Evolutionary conservation across 1,284 basidiomycete genomes (phyloP), one percentile per base, ranked within the genome.

Genomic region (Puccinia novopanici): DNA sequence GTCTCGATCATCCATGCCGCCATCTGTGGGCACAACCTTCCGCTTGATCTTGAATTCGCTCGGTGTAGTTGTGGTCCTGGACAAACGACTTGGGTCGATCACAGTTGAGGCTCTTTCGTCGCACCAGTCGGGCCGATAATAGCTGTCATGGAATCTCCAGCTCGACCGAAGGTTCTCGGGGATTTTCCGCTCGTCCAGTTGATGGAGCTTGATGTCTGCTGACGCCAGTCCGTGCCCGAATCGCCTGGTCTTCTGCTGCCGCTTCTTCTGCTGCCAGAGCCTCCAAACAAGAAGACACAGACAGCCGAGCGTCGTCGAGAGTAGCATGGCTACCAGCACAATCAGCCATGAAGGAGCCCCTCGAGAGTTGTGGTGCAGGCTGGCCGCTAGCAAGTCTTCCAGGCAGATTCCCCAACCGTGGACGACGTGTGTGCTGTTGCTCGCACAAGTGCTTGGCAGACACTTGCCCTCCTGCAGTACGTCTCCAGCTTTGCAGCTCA

Each of bases 31-130:
- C 8, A 76, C 63, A 27, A 67, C 30, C 52, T 76, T 76, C 27
- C 74, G 74, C 74, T 76, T 76, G 22, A 76, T 76, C 61, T 76
- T 76, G 61, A 76, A 76, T 37, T 63, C 59, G 34, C 59, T 52
- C 42, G 73, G 55, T 24, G 74, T 54, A 19, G 63, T 50, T 17
- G 59, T 12, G 59, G 17, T 59, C 40, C 45, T 61, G 17, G 45
- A 48, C 2, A 34, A 48, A 75, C 42, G 57, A 24, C 73, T 42
- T 13, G 30, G n/a, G 27, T 37, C 37, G 19, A 54, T 27, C 34
- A 34, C 50, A 27, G 27, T 8, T 12, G 63, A 22, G 17, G 34
- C 30, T 24, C 30, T 65, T 30, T 52, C 50, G 45, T 65, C 27
- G 27, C 27, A 30, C 50, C 55, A 55, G 17, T 22, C 70, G 2